phyloP scores from a whole-genome alignment of 495 filamentous ascomycete species.

The Hypoxylon lenormandii region DNA sequence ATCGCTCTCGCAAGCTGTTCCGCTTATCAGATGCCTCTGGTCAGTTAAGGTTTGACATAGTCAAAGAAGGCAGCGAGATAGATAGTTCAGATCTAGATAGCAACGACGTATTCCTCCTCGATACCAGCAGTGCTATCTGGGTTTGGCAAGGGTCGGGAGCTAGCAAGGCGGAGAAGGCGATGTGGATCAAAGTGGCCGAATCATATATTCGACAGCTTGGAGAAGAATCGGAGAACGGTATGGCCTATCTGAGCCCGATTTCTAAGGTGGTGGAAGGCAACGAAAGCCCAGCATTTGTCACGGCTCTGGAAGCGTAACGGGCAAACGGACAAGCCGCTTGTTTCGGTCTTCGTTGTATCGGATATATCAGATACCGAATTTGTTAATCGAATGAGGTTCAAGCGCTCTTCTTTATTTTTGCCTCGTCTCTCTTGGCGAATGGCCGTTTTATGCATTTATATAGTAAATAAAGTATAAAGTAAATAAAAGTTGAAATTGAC shows the following conservation, averaged over 20 bases:
- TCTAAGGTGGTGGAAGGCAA: constrained; percentile 66
- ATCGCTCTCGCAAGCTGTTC: constrained; percentile 62
- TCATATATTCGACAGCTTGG: constrained; percentile 65
- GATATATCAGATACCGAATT: background rate
- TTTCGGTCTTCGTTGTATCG: background rate
- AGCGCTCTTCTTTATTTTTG: too few relatives aligned
- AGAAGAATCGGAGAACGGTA: constrained; percentile 52
- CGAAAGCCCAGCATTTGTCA: constrained; percentile 65
- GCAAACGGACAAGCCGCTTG: background rate
- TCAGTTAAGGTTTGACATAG: constrained; percentile 62
- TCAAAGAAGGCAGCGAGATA: constrained; percentile 63
- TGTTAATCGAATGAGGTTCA: background rate
- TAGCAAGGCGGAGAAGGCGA: constrained; percentile 65
- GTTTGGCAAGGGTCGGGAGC: constrained; percentile 70
- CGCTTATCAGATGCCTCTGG: constrained; percentile 68
- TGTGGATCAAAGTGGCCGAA: constrained; percentile 70
- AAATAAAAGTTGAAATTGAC: too few relatives aligned
- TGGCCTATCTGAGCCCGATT: constrained; percentile 62
- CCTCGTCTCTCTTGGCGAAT: too few relatives aligned
- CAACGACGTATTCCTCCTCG: constrained; percentile 70
- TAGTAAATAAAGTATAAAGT: too few relatives aligned
- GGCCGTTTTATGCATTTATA: too few relatives aligned
- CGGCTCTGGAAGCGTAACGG: constrained; percentile 42
- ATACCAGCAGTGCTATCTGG: constrained; percentile 65
- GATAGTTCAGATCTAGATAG: constrained; percentile 61